Percentiles rank a stretch among this genome's conserved stretches.
These are phyloP conservation scores for Aegilops umbellulata DNA, from an alignment of 176 grass and related monocot species.

Conservation along the genomic window DNA sequence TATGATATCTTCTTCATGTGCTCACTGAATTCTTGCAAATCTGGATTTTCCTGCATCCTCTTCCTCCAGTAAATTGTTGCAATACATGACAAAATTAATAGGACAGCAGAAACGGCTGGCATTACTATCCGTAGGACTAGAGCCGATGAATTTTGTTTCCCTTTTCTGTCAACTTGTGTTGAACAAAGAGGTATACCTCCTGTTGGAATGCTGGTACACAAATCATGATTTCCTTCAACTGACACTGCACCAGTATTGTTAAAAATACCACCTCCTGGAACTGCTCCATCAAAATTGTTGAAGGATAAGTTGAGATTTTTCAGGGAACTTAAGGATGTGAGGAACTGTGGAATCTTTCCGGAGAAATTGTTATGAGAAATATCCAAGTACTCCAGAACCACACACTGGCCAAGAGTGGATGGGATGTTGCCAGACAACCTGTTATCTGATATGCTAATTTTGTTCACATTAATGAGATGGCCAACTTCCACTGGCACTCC, in stretches of 20 bases:
- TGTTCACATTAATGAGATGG: conserved; percentile 20
- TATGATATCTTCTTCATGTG: conserved; percentile 16
- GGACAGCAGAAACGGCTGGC: neutral
- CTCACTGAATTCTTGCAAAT: neutral
- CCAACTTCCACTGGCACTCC: conserved; percentile 38
- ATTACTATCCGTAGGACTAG: neutral
- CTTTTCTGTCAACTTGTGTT: neutral
- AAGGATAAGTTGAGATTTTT: conserved; percentile 46
- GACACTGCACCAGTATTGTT: conserved; percentile 13
- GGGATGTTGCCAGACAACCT: conserved; percentile 33
- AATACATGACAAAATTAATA: neutral
- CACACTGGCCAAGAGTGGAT: conserved; percentile 27
- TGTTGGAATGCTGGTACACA: conserved; percentile 18
- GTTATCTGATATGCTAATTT: conserved; percentile 31
- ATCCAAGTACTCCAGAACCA: conserved; percentile 43
- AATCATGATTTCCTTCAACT: conserved; percentile 32
- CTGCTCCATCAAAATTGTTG: conserved; percentile 43
- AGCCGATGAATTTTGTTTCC: neutral
- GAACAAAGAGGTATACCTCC: conserved; percentile 14
- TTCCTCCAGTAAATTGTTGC: neutral
- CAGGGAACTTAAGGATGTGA: conserved; percentile 20
- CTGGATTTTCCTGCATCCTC: neutral
- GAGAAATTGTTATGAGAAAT: conserved; percentile 47
- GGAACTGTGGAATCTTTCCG: conserved; percentile 38
- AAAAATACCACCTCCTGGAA: conserved; percentile 34